A percentile compares a stretch with the other conserved stretches of the same genome.
phyloP scores from a whole-genome alignment of 495 filamentous ascomycete genomes.

The Penicillium maclennaniae region DNA sequence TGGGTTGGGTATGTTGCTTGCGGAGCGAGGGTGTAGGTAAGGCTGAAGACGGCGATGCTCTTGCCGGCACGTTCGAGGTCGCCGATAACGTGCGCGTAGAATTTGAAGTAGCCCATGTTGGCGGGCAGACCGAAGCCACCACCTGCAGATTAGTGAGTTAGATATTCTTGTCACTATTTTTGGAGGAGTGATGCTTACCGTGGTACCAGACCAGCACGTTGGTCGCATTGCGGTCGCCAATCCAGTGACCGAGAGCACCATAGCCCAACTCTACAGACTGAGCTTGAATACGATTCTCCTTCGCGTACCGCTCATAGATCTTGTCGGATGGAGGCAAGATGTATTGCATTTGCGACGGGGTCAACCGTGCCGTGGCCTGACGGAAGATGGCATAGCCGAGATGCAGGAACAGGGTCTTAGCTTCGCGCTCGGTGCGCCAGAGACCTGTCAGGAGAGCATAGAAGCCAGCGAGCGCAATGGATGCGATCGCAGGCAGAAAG shows the following conservation, averaged over 20 bases:
- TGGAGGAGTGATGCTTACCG: constrained; percentile 34
- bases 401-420: constrained; percentile 34
- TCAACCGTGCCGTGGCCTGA: constrained; percentile 30
- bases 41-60: constrained; percentile 46
- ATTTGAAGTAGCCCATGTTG: constrained; percentile 48
- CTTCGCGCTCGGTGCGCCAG: constrained; percentile 33
- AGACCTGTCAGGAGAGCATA: constrained; percentile 32
- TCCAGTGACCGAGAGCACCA: constrained; percentile 57
- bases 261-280: constrained; percentile 47
- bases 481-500: constrained; percentile 31
- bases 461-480: constrained; percentile 25
- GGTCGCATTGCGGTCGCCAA: constrained; percentile 50
- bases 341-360: constrained; percentile 33
- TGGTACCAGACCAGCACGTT: constrained; percentile 59
- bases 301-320: constrained; percentile 45
- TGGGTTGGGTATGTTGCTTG: constrained; percentile 55
- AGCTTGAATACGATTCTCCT: constrained; percentile 38
- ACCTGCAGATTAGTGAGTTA: constrained; percentile 28
- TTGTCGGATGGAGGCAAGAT: constrained; percentile 41
- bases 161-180: neutral
- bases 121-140: constrained; percentile 58
- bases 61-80: constrained; percentile 32
- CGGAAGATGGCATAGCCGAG: constrained; percentile 38
- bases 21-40: constrained; percentile 60
- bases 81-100: constrained; percentile 44